Evolutionary conservation across 2,329 filamentous ascomycete genomes (phyloP).

Genomic region (Colletotrichum sp.): DNA sequence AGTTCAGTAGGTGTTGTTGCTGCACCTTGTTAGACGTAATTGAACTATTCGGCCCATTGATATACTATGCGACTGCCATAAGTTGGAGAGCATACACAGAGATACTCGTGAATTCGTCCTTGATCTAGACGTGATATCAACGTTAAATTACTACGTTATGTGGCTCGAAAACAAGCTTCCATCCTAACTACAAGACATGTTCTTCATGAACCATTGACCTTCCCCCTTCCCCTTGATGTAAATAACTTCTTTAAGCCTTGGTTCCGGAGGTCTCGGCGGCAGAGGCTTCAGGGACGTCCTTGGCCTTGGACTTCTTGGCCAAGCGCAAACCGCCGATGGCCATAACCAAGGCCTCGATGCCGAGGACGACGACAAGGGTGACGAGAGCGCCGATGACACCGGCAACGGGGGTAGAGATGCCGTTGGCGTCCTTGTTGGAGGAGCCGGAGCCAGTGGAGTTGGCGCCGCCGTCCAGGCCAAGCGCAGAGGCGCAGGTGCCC

Average conservation of each 20-base stretch:
- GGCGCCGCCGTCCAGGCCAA: slow-evolving; percentile 26
- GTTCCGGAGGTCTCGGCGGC: background rate
- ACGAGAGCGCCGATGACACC: slow-evolving; percentile 82
- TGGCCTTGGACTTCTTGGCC: slow-evolving; percentile 49
- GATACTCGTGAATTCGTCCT: background rate
- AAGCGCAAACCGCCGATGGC: slow-evolving; percentile 49
- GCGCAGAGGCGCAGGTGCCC: slow-evolving; percentile 61
- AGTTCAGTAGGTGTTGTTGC: background rate
- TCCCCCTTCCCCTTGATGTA: background rate
- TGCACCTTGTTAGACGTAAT: background rate
- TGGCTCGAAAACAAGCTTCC: background rate
- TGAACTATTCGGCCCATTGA: background rate
- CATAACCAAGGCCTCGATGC: slow-evolving; percentile 48
- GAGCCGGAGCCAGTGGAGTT: slow-evolving; percentile 27
- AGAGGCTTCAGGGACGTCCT: background rate
- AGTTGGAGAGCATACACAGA: background rate
- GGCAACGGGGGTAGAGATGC: slow-evolving; percentile 73
- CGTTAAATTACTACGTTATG: background rate
- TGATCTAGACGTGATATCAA: background rate
- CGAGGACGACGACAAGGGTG: slow-evolving; percentile 56
- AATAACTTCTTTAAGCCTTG: background rate
- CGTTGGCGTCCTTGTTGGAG: slow-evolving; percentile 35
- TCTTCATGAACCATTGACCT: background rate
- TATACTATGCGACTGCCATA: background rate
- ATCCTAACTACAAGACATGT: background rate